phyloP scores from a whole-genome alignment of 139 green algal species.

The Coelastrella sp. region DNA sequence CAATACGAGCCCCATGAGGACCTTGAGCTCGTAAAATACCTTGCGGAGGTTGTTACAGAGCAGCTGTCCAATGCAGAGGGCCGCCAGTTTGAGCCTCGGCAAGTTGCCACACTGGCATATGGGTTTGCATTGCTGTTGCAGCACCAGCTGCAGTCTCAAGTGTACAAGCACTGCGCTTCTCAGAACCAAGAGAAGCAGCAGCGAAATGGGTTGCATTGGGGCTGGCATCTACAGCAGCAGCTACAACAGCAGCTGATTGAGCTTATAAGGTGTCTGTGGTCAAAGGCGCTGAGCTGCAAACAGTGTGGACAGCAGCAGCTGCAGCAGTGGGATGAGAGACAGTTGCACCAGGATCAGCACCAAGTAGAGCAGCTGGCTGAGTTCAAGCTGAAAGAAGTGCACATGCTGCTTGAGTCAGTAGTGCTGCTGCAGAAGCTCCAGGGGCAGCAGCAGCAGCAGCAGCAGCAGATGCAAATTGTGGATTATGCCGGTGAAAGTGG shows the following conservation, averaged over 20 bases:
- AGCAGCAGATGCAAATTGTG: not conserved
- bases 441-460: slow-evolving; percentile 1
- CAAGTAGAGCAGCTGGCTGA: not conserved
- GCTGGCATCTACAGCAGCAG: not conserved
- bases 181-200: not conserved
- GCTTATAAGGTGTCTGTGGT: not conserved
- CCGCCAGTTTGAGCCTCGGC: not conserved
- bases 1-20: slow-evolving; percentile 14
- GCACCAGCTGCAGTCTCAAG: not conserved
- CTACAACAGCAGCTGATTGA: not conserved
- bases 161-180: not conserved
- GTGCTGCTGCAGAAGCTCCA: not conserved
- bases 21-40: not conserved
- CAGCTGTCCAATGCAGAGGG: not conserved
- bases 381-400: not conserved
- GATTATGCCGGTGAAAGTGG: no score
- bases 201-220: not conserved
- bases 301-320: not conserved
- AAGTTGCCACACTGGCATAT: slow-evolving; percentile 17
- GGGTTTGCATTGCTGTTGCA: not conserved
- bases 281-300: not conserved
- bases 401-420: slow-evolving; percentile 36
- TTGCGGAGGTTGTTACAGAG: not conserved
- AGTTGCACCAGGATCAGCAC: not conserved
- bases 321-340: not conserved